Conservation (phyloP, 2,329 filamentous ascomycete genomes). For the Paraconiothyrium brasiliense region DNA sequence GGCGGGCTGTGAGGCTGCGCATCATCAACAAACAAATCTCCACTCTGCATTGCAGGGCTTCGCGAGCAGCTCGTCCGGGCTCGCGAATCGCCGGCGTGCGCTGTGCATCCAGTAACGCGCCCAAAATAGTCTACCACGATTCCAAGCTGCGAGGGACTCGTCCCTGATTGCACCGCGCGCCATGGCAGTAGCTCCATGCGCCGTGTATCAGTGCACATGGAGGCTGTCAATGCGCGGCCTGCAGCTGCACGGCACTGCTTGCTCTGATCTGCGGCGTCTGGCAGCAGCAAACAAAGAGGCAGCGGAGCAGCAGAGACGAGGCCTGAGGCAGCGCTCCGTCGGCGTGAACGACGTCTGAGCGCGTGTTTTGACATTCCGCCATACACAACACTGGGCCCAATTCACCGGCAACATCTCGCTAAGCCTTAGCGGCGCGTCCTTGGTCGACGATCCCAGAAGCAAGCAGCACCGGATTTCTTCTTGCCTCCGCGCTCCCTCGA, state of each 20-base stretch:
- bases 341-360: constrained; percentile 17
- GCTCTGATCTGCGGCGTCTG: too few species aligned
- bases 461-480: constrained; percentile 43
- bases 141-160: constrained; percentile 36
- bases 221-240: constrained; percentile 1
- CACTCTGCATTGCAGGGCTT: constrained; percentile 43
- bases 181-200: constrained; percentile 7
- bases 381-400: constrained; percentile 30
- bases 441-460: constrained; percentile 37
- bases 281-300: constrained; percentile 8
- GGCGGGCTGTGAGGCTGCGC: constrained; percentile 23
- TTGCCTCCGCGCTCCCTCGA: constrained; percentile 41
- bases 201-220: constrained; percentile 1
- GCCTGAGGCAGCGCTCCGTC: not conserved
- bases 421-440: constrained; percentile 38
- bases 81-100: constrained; percentile 42
- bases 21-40: constrained; percentile 49
- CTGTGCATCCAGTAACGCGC: constrained; percentile 35
- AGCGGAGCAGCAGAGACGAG: not conserved
- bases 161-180: constrained; percentile 33
- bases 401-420: constrained; percentile 46
- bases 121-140: constrained; percentile 43
- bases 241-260: not conserved
- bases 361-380: constrained; percentile 37
- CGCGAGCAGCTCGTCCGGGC: constrained; percentile 26